Evolutionary conservation across 73 alveolate species (phyloP).

Genomic region (Tetrahymena malaccensis): DNA sequence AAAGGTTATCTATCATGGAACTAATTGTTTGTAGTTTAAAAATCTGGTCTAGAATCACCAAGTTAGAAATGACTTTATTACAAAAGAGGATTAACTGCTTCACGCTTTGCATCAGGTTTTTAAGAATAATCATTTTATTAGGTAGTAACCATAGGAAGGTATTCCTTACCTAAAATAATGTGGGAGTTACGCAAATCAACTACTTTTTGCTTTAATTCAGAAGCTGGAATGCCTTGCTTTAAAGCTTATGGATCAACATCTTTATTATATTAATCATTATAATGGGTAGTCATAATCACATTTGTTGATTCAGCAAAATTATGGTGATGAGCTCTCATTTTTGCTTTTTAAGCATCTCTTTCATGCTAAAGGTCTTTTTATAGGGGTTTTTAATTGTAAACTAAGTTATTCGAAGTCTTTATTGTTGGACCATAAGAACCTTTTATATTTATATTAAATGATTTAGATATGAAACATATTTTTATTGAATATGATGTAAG

Average conservation of each 20-base stretch:
- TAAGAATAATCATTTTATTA: neutral
- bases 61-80: neutral
- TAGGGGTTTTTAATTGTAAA: slow-evolving; percentile 22
- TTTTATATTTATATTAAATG: neutral
- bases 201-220: neutral
- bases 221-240: neutral
- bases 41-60: neutral
- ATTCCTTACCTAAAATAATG: neutral
- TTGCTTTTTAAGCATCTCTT: slow-evolving; percentile 22
- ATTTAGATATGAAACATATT: too few relatives aligned
- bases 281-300: slow-evolving; percentile 28
- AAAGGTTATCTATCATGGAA: neutral
- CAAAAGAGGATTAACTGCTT: neutral
- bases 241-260: neutral
- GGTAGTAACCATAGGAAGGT: neutral
- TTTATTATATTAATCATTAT: slow-evolving; percentile 15
- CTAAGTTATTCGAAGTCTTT: slow-evolving; percentile 11
- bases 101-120: neutral
- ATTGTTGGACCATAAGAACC: slow-evolving; percentile 1
- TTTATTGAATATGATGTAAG: too few relatives aligned
- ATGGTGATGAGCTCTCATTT: slow-evolving; percentile 47
- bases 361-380: slow-evolving; percentile 24
- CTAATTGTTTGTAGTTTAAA: neutral
- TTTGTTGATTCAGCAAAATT: slow-evolving; percentile 28
- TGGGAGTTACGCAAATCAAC: slow-evolving; percentile 1